phyloP scores from a whole-genome alignment of 2,329 filamentous ascomycete species.

The Ophiosphaerella korrae region DNA sequence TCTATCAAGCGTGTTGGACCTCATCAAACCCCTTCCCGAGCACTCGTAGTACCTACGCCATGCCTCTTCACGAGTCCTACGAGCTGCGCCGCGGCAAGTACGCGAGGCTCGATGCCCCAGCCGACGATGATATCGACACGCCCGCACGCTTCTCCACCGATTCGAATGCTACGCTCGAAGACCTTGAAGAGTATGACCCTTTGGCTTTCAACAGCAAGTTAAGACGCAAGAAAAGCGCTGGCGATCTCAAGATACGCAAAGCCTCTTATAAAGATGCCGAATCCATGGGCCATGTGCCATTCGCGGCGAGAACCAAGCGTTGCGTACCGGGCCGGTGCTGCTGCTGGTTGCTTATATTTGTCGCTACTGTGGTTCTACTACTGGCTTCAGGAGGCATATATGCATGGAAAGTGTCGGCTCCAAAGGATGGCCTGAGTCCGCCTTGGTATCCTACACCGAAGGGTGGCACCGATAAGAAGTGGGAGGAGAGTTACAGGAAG shows the following conservation, averaged over 20 bases:
- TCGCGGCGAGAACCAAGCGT: conserved; percentile 24
- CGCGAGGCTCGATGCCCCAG: conserved; percentile 42
- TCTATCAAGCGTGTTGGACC: neutral
- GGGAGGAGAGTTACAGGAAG: conserved; percentile 79
- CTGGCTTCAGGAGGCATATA: conserved; percentile 53
- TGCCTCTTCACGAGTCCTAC: conserved; percentile 38
- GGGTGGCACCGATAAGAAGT: conserved; percentile 71
- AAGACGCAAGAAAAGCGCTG: conserved; percentile 49
- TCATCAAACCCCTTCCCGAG: neutral
- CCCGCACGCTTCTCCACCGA: conserved; percentile 46
- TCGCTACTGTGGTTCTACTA: conserved; percentile 49
- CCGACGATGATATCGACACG: conserved; percentile 38
- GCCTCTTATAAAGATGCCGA: conserved; percentile 41
- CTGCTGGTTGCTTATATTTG: conserved; percentile 52
- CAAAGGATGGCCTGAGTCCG: conserved; percentile 50
- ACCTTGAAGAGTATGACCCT: conserved; percentile 55
- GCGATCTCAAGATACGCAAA: conserved; percentile 40
- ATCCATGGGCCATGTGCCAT: conserved; percentile 16
- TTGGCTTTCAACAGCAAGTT: conserved; percentile 49
- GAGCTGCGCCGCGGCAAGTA: conserved; percentile 47
- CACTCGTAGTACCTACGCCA: conserved; percentile 6
- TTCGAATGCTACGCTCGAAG: conserved; percentile 43
- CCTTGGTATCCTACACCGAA: conserved; percentile 71
- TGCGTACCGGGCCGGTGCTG: conserved; percentile 49
- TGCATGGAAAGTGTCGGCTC: conserved; percentile 50